Evolutionary conservation across 345 rosid species (phyloP).

Genomic region (Arabis alpina): DNA sequence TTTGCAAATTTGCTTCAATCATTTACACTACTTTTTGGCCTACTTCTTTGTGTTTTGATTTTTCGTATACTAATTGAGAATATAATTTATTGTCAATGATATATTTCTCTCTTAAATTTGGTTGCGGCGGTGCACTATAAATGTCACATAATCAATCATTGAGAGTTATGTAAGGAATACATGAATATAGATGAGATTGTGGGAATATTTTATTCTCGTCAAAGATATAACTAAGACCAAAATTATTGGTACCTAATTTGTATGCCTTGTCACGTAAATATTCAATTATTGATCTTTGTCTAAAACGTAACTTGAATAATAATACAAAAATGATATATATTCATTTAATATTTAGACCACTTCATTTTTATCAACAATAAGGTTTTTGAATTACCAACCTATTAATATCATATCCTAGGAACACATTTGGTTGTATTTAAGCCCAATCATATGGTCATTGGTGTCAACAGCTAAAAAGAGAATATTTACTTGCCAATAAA

Average conservation of each 20-base stretch:
- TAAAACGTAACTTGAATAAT: background rate
- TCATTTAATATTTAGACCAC: too few relatives aligned
- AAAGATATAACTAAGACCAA: constrained; percentile 25
- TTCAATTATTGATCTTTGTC: background rate
- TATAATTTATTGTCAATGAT: background rate
- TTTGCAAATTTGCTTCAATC: constrained; percentile 25
- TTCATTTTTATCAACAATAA: too few relatives aligned
- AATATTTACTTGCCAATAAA: constrained; percentile 12
- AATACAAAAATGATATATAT: too few relatives aligned
- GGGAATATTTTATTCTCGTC: constrained; percentile 21
- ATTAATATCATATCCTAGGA: too few relatives aligned
- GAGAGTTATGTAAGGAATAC: background rate
- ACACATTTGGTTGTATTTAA: too few relatives aligned
- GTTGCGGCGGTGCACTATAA: constrained; percentile 38
- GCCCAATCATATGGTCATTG: background rate
- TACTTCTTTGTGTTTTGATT: constrained; percentile 17
- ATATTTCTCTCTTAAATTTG: background rate
- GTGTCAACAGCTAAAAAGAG: constrained; percentile 28
- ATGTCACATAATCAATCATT: constrained; percentile 35
- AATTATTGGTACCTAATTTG: background rate
- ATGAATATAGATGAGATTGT: constrained; percentile 21
- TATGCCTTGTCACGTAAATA: background rate
- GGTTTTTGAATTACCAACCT: too few relatives aligned
- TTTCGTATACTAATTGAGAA: background rate
- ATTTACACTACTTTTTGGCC: background rate